Percentiles rank a stretch among this genome's conserved stretches.
Evolutionary conservation across 202 grass and related monocot genomes (phyloP).

Genomic region (Zizania palustris): DNA sequence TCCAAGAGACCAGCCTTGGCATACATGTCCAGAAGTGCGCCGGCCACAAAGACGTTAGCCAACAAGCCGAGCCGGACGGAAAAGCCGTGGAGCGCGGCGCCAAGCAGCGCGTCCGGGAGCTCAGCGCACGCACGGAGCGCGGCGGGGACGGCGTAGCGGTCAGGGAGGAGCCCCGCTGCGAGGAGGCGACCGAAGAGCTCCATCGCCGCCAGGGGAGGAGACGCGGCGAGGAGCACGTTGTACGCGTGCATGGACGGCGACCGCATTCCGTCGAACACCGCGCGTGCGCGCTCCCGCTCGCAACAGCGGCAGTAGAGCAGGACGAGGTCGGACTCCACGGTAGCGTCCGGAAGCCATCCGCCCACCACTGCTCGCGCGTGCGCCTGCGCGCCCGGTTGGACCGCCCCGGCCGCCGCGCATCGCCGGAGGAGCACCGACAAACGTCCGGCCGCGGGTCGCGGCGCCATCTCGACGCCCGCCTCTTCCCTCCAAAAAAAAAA

Average conservation of each 20-base stretch:
- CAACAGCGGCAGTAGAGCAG: slow-evolving; percentile 58
- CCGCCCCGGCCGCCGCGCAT: slow-evolving; percentile 23
- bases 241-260: slow-evolving; percentile 54
- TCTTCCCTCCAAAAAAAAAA: background rate
- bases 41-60: slow-evolving; percentile 41
- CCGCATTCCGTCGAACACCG: slow-evolving; percentile 51
- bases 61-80: slow-evolving; percentile 40
- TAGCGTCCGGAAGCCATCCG: slow-evolving; percentile 44
- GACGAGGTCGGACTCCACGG: slow-evolving; percentile 60
- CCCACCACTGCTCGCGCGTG: slow-evolving; percentile 47
- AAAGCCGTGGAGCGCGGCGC: slow-evolving; percentile 44
- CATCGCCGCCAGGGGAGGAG: slow-evolving; percentile 25
- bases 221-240: slow-evolving; percentile 64
- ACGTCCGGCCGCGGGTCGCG: slow-evolving; percentile 13
- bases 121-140: slow-evolving; percentile 47
- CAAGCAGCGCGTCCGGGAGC: slow-evolving; percentile 27
- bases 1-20: slow-evolving; percentile 45
- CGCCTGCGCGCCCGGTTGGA: slow-evolving; percentile 23
- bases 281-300: slow-evolving; percentile 17
- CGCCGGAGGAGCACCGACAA: slow-evolving; percentile 51
- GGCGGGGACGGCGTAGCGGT: slow-evolving; percentile 59
- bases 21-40: slow-evolving; percentile 59
- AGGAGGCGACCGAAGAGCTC: slow-evolving; percentile 42
- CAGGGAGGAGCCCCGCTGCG: slow-evolving; percentile 37
- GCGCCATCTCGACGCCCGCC: slow-evolving; percentile 16